Base-by-base conservation (phyloP, 1,284 basidiomycete genomes). In the Mrakiaceae sp. region DNA sequence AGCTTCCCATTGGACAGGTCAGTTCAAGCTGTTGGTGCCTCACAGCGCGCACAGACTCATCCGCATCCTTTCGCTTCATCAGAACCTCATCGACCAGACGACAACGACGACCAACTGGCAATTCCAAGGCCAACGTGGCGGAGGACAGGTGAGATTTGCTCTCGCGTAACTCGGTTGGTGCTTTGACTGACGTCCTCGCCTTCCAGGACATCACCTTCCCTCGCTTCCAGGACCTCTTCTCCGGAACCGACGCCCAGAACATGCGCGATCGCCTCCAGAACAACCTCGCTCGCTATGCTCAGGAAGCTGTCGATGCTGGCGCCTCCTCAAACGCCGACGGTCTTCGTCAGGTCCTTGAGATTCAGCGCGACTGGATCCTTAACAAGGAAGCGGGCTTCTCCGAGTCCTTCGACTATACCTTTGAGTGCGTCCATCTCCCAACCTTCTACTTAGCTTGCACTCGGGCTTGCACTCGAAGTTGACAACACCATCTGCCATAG, bases 21-120 rank as follows among this genome's bases (percentile, higher is more conserved):
- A 27, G 27, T 27, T 27, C 27, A 27, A 27, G 27, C 27, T 27
- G 27, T 27, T 2, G 27, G 27, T 27, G 27, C 27, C 27, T 27
- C 27, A 27, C 27, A 27, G 27, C 27, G 47, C 4, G 58, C 46
- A 11, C 47, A 60, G 47, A 55, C 53, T 55, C 53, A 10, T 8
- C 53, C 43, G 2, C 5, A 12, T 1, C 12, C 53, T 55, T 27
- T 55, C 53, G 52, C 16, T 74, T 39, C 77, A 77, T 6, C 70
- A 72, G 64, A 77, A 78, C 66, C 67, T 78, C 27, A 75, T 75
- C 63, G 77, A 79, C 62, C 78, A 79, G 68, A 74, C 74, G 5
- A 75, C 74, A 47, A 72, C 70, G 16, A 56, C 58, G 9, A 48
- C 53, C 3, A 56, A 56, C 42, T 63, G 27, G 27, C 27, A 27